Percentiles rank a stretch among this genome's conserved stretches.
phyloP scores from a whole-genome alignment of 2,329 filamentous ascomycete genomes.

The Paecilomyces variotii region DNA sequence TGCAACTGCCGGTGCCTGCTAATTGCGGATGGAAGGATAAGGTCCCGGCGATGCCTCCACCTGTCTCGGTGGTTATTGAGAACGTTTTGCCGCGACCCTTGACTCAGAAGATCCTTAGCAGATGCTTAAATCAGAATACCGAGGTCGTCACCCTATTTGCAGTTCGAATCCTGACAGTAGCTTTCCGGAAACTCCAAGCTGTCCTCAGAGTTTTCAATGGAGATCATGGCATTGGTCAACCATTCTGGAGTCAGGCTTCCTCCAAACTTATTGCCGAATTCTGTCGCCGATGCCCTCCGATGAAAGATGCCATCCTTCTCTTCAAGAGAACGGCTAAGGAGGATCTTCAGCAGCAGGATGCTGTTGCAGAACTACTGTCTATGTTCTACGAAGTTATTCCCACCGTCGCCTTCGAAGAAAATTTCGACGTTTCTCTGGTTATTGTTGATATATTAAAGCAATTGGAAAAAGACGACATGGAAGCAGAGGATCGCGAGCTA shows the following conservation, averaged over 20 bases:
- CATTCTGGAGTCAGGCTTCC: slow-evolving; percentile 62
- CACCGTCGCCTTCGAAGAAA: slow-evolving; percentile 69
- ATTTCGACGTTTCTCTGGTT: slow-evolving; percentile 76
- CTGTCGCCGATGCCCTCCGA: slow-evolving; percentile 65
- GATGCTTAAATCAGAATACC: slow-evolving; percentile 70
- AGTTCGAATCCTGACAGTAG: slow-evolving; percentile 66
- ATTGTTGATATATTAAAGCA: slow-evolving; percentile 61
- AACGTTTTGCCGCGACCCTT: slow-evolving; percentile 78
- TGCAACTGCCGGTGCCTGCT: slow-evolving; percentile 64
- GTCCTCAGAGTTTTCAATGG: slow-evolving; percentile 55
- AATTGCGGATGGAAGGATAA: slow-evolving; percentile 60
- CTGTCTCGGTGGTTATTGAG: slow-evolving; percentile 70
- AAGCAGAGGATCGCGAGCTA: slow-evolving; percentile 47
- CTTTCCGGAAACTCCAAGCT: slow-evolving; percentile 66
- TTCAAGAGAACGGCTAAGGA: slow-evolving; percentile 63
- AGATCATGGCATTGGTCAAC: slow-evolving; percentile 36
- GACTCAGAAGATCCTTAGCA: slow-evolving; percentile 67
- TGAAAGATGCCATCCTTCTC: slow-evolving; percentile 69
- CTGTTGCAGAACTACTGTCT: slow-evolving; percentile 66
- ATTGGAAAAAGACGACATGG: slow-evolving; percentile 42
- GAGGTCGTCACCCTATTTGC: slow-evolving; percentile 79
- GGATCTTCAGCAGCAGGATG: slow-evolving; percentile 68
- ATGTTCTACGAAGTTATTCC: slow-evolving; percentile 83
- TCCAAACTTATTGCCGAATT: slow-evolving; percentile 66
- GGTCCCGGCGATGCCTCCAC: slow-evolving; percentile 64